Base-by-base conservation (phyloP, 2,329 filamentous ascomycete genomes). In the Eurotiales sp. region DNA sequence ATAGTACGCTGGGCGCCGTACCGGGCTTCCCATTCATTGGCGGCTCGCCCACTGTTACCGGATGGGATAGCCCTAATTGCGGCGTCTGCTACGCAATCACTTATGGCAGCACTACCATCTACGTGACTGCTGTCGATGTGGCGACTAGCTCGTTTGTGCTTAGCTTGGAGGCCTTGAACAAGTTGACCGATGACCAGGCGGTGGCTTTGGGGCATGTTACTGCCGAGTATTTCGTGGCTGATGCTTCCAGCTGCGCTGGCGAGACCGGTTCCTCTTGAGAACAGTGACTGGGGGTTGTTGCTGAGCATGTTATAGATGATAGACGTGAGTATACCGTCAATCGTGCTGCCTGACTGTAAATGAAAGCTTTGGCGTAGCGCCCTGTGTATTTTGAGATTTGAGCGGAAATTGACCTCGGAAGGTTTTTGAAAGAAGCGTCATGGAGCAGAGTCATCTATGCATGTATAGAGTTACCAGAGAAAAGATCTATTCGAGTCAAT, bases 51-150 rank as follows among this genome's bases (percentile, higher is more conserved):
- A 77, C 75, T 52, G 64, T 80, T 49, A 59, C 53, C 1, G 72
- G 70, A 44, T 80, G 74, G 74, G 73, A 75, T 58, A 69, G 64
- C 45, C 55, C 62, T 14, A 67, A 76, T 63, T 81, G 78, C 61
- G 78, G 78, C 44, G 75, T 72, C 40, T 81, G 78, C 69, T 80
- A 77, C 62, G 62, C 69, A 47, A 58, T 81, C 50, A 72, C 69
- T 40, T 81, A 74, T 64, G 69, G 73, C 42, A 55, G 58, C 25
- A 73, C 69, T 40, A 63, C 62, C 4, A 72, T 81, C 62, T 72
- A 75, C 54, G 65, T 80, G 21, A 64, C 76, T 14, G 78, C 73
- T 2, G 67, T 81, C 39, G 78, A 81, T 55, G 61, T 71, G 3
- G 72, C 64, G 0, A 54, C 62, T 4, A 64, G 64, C 34, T 77